Conservation (phyloP, 345 rosid species). For the Psidium friedrichsthalianum region DNA sequence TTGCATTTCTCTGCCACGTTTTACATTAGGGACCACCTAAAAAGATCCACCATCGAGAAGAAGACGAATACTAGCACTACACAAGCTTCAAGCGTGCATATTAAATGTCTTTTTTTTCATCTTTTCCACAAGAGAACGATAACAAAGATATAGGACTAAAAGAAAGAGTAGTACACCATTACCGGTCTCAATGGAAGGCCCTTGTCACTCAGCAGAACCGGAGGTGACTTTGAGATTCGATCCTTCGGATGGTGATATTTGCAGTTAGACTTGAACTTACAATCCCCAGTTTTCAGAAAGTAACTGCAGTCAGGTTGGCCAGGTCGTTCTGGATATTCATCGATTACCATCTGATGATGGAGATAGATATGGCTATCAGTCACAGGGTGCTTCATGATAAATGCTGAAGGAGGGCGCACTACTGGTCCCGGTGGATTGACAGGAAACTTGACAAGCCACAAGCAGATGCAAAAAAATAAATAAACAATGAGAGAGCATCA, state of each 20-base stretch:
- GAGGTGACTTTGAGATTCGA: slow-evolving; percentile 30
- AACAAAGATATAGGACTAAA: neutral
- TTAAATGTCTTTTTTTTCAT: neutral
- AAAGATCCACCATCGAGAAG: neutral
- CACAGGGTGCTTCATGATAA: slow-evolving; percentile 22
- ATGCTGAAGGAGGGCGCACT: slow-evolving; percentile 36
- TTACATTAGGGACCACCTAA: neutral
- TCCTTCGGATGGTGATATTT: slow-evolving; percentile 83
- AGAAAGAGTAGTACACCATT: slow-evolving; percentile 2
- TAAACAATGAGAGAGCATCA: neutral
- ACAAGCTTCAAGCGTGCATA: neutral
- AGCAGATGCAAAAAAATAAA: neutral
- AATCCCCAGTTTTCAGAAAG: slow-evolving; percentile 78
- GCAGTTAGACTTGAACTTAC: slow-evolving; percentile 79
- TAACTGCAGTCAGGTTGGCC: slow-evolving; percentile 85
- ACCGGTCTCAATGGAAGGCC: slow-evolving; percentile 97
- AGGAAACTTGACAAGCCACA: slow-evolving; percentile 40
- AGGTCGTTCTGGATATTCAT: slow-evolving; percentile 88
- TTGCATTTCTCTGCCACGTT: neutral
- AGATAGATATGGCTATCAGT: slow-evolving; percentile 30
- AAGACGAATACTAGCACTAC: neutral
- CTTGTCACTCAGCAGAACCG: slow-evolving; percentile 61
- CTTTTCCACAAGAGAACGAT: neutral
- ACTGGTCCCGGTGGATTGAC: slow-evolving; percentile 39
- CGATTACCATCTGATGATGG: slow-evolving; percentile 38